Evolutionary conservation across 1,284 basidiomycete species (phyloP), one percentile per base, ranked within the genome.

Genomic region (Tylopilus sp.): DNA sequence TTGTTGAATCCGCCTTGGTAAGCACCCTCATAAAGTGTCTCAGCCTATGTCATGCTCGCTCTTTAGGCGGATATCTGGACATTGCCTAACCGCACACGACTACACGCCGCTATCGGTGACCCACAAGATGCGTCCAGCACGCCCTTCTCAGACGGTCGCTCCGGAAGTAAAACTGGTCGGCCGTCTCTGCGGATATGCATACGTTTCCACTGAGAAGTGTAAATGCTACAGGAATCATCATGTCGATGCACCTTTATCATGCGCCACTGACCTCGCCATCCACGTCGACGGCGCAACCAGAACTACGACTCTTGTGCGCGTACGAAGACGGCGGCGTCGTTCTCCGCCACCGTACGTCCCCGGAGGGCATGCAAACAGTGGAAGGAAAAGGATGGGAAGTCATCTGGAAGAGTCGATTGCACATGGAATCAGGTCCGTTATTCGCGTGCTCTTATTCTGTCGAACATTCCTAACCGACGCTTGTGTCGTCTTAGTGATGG

Each of bases 1-100:
- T 97, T 12, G 85, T 95, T 24, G 95, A 98, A 70, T 96, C 95
- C 10, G 89, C 93, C 47, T 83, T 92, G 61, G 95, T 95, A 76
- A 65, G 88, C 78, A 19, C 58, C 32, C 16, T 58, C 24, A 32
- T 19, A 18, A 67, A 24, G 33, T 56, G 10, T 53, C 57, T 26
- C 60, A 33, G 36, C 36, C 12, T 36, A 8, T 36, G 10, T 36
- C 36, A 36, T 10, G 36, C 36, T 36, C 12, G 36, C 36, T 36
- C 36, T 36, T 36, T 13, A 36, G 36, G 36, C 36, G 36, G 36
- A 36, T 36, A 36, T 36, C 36, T 36, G 36, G 36, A 36, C 36
- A 36, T 36, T 36, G 36, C 36, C 36, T 13, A 36, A 36, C 36
- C 36, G 36, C 36, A 10, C 36, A 36, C 8, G 36, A 13, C 36